Conservation (phyloP, 2,329 filamentous ascomycete genomes). For the Neofusicoccum sp. region DNA sequence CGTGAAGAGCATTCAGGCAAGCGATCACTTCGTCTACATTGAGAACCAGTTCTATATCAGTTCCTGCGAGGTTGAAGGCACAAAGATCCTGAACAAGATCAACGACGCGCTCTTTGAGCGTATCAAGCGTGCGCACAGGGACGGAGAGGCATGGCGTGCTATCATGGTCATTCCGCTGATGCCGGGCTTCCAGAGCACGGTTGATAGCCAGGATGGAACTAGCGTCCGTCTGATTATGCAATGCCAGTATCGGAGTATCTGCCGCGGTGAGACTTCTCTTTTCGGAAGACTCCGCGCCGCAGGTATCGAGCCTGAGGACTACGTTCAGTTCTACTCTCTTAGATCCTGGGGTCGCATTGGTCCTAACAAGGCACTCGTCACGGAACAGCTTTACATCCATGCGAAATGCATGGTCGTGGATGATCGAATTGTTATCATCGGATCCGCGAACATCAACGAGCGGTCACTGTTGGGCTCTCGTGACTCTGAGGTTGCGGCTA, state of each 20-base stretch:
- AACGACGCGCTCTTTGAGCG: constrained; percentile 92
- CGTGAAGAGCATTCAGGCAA: constrained; percentile 89
- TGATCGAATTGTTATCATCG: constrained; percentile 88
- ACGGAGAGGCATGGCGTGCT: constrained; percentile 85
- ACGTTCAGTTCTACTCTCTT: constrained; percentile 91
- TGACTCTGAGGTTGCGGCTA: constrained; percentile 87
- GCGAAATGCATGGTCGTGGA: constrained; percentile 97
- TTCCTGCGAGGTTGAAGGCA: constrained; percentile 82
- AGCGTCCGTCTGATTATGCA: constrained; percentile 95
- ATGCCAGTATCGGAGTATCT: constrained; percentile 95
- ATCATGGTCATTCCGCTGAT: constrained; percentile 90
- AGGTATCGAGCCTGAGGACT: constrained; percentile 89
- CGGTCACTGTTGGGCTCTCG: constrained; percentile 88
- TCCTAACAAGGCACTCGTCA: constrained; percentile 76
- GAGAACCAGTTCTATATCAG: constrained; percentile 99
- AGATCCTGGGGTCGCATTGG: constrained; percentile 91
- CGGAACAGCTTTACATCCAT: constrained; percentile 96
- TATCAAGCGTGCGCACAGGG: constrained; percentile 77
- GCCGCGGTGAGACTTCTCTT: constrained; percentile 85
- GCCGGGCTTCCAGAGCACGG: constrained; percentile 97
- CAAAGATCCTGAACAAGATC: constrained; percentile 87
- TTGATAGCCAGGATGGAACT: constrained; percentile 89
- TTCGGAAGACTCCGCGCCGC: constrained; percentile 77
- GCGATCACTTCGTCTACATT: constrained; percentile 96
- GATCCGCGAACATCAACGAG: constrained; percentile 98